Evolutionary conservation across 768 basidiomycete species (phyloP).

Genomic region (Boletus reticuloceps): DNA sequence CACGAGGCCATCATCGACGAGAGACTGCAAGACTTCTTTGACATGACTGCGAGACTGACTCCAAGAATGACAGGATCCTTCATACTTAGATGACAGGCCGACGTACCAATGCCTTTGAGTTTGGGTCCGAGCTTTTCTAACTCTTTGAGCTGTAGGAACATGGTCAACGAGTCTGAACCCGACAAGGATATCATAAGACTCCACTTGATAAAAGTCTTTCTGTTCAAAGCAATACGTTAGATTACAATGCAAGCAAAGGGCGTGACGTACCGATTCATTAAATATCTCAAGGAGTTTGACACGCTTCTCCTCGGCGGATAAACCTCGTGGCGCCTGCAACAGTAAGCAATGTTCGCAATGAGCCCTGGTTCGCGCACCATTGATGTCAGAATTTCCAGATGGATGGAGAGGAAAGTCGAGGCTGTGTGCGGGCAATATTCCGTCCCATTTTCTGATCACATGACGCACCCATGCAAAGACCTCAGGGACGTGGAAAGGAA

Average conservation of each 20-base stretch:
- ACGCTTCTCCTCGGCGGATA: conserved; percentile 89
- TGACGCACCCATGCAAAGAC: conserved; percentile 17
- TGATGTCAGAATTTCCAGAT: background rate
- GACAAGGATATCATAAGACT: background rate
- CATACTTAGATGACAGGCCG: background rate
- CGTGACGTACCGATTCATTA: conserved; percentile 69
- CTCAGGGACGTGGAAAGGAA: conserved; percentile 2
- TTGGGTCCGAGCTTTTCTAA: conserved; percentile 88
- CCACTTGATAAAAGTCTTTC: conserved; percentile 81
- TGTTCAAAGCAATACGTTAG: conserved; percentile 26
- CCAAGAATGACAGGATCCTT: background rate
- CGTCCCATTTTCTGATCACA: conserved; percentile 15
- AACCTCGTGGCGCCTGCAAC: conserved; percentile 69
- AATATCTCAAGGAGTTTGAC: conserved; percentile 89
- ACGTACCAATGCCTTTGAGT: conserved; percentile 83
- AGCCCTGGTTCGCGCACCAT: conserved; percentile 18
- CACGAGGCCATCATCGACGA: conserved; percentile 85
- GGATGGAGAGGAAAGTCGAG: conserved; percentile 1
- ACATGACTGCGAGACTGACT: conserved; percentile 82
- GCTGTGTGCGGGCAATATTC: background rate
- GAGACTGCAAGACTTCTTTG: conserved; percentile 85
- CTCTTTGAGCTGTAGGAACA: conserved; percentile 68
- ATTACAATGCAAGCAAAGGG: background rate
- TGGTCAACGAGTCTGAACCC: background rate
- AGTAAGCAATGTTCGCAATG: background rate